phyloP scores from a whole-genome alignment of 1,139 yeast genomes.

The Magnusiomyces paraingens region DNA sequence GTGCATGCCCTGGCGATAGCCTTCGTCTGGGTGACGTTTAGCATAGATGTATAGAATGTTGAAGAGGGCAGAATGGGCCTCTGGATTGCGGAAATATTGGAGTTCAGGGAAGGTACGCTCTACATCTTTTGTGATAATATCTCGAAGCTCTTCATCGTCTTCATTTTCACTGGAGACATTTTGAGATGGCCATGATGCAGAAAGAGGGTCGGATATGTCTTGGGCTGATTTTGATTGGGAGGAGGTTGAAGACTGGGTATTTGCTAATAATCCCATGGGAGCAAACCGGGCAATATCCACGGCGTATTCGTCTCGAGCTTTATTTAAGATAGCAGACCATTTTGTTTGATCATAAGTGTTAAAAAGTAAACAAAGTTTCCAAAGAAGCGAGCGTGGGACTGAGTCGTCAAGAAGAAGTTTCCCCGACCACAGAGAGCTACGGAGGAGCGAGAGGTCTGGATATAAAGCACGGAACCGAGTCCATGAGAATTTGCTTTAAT shows the following conservation, averaged over 20 bases:
- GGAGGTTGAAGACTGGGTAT: neutral
- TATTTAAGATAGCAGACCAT: slow-evolving; percentile 7
- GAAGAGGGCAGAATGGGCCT: slow-evolving; percentile 35
- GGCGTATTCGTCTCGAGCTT: neutral
- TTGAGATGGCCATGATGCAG: neutral
- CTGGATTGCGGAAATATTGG: slow-evolving; percentile 36
- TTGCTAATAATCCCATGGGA: neutral
- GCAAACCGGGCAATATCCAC: neutral
- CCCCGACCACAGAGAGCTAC: slow-evolving; percentile 8
- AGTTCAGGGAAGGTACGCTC: slow-evolving; percentile 58
- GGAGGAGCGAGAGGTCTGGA: slow-evolving; percentile 9
- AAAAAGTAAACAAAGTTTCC: slow-evolving; percentile 20
- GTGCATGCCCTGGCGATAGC: slow-evolving; percentile 60
- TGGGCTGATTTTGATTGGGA: neutral
- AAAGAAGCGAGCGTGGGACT: slow-evolving; percentile 24
- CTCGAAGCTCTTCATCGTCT: slow-evolving; percentile 24
- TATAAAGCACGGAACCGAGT: slow-evolving; percentile 7
- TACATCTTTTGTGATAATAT: slow-evolving; percentile 39
- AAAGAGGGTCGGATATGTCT: neutral
- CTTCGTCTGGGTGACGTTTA: slow-evolving; percentile 42
- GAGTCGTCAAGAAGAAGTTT: slow-evolving; percentile 6
- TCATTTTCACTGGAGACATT: slow-evolving; percentile 1
- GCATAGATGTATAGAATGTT: slow-evolving; percentile 48
- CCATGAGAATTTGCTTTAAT: slow-evolving; percentile 5
- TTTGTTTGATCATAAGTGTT: slow-evolving; percentile 8